Evolutionary conservation across 495 filamentous ascomycete genomes (phyloP).

Genomic region (Podospora tetraspora): DNA sequence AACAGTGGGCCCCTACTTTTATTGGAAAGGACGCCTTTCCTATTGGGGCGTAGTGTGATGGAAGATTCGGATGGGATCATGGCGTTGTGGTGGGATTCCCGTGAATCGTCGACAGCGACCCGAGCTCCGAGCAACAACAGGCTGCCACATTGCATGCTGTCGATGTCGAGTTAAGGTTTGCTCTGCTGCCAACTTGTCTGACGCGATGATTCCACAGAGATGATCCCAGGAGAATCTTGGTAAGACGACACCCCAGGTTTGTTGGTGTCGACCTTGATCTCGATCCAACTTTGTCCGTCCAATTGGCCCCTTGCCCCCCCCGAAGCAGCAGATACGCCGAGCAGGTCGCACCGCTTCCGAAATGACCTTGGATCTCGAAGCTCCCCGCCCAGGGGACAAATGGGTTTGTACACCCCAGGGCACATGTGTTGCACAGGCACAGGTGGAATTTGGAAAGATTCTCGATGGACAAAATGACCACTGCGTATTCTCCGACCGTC

Average conservation of each 20-base stretch:
- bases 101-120: neutral
- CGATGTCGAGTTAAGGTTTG: neutral
- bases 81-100: neutral
- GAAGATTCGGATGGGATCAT: neutral
- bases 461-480: neutral
- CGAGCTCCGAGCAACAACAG: neutral
- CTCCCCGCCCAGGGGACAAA: neutral
- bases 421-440: neutral
- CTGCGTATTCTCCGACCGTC: neutral
- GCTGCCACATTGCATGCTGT: neutral
- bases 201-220: neutral
- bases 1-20: neutral
- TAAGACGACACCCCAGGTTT: neutral
- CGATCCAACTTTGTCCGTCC: neutral
- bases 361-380: neutral
- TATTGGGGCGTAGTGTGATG: neutral
- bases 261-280: neutral
- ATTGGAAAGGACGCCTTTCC: neutral
- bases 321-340: neutral
- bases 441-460: neutral
- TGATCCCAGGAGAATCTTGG: neutral
- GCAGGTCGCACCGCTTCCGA: neutral
- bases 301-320: neutral
- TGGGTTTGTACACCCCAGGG: neutral
- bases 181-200: neutral